Evolutionary conservation across 768 basidiomycete genomes (phyloP), one percentile per base, ranked within the genome.

Genomic region (Steccherinum ochraceum): DNA sequence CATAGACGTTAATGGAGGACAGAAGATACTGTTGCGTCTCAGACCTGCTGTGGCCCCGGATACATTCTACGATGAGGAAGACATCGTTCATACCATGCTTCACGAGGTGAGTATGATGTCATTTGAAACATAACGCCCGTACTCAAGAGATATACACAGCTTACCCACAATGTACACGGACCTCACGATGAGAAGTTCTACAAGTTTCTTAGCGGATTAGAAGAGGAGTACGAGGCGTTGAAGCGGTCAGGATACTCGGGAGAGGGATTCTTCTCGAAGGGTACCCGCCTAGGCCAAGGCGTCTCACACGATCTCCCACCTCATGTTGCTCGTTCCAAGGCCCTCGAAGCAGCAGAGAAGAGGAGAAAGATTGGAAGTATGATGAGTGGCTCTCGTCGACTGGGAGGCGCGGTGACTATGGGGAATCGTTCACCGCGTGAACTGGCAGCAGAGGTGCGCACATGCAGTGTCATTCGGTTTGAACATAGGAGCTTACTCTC

Each of bases 141-240:
- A 11, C 26, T 18, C 20, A 27, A 2, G 20, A 20, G 43, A 51
- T 20, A 39, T 7, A 12, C 3, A 18, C 24, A 94, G 90, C 83
- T 95, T 30, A 86, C 91, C 0, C 92, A 93, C 62, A 92, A 88
- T 61, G 81, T 87, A 5, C 89, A 92, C 60, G 90, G 91, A 2
- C 87, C 92, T 4, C 94, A 96, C 58, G 90, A 97, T 57, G 85
- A 89, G 46, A 79, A 76, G 47, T 89, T 93, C 58, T 88, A 90
- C 71, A 83, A 84, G 50, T 78, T 79, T 57, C 77, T 90, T 3
- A 71, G 78, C 2, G 77, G 74, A 19, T 72, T 95, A 2, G 86
- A 93, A 61, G 86, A 92, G 50, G 94, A 96, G 68, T 93, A 85
- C 58, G 86, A 89, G 39, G 81, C 75, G 2, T 74, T 96, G 4